Evolutionary conservation across 176 grass and related monocot genomes (phyloP).

Genomic region (Tuctoria greenei): DNA sequence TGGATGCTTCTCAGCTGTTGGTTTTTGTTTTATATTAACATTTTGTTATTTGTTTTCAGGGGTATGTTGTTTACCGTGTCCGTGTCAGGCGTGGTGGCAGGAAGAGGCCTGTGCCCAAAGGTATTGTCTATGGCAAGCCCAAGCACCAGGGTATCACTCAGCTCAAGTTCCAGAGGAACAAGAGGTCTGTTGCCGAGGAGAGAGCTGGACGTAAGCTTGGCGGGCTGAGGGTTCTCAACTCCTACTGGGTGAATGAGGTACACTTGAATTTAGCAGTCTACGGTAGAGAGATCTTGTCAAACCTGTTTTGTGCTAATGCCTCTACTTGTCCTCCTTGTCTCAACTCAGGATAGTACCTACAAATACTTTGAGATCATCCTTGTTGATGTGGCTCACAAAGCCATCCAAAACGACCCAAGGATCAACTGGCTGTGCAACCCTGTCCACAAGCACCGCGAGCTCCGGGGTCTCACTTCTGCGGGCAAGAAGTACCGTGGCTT

Average conservation of each 20-base stretch:
- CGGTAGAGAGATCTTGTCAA: no score
- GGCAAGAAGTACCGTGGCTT: conserved; percentile 86
- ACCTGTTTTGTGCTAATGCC: not conserved
- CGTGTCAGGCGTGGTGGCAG: conserved; percentile 73
- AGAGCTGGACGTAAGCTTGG: conserved; percentile 80
- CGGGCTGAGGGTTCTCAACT: conserved; percentile 85
- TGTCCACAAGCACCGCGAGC: conserved; percentile 85
- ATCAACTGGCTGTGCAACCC: conserved; percentile 83
- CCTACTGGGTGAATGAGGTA: conserved; percentile 95
- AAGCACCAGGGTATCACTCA: conserved; percentile 94
- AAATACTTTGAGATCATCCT: conserved; percentile 73
- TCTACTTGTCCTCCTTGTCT: not conserved
- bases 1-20: no score
- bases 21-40: not conserved
- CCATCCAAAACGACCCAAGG: conserved; percentile 67
- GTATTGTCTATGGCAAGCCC: conserved; percentile 92
- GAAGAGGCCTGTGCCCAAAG: conserved; percentile 82
- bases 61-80: conserved; percentile 64
- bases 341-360: conserved; percentile 56
- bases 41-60: conserved; percentile 24
- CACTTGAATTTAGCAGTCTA: not conserved
- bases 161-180: conserved; percentile 94
- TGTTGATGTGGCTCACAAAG: conserved; percentile 62
- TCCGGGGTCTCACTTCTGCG: conserved; percentile 82
- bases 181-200: conserved; percentile 89